Evolutionary conservation across 176 grass and related monocot species (phyloP).

Genomic region (Tillandsia leiboldiana): DNA sequence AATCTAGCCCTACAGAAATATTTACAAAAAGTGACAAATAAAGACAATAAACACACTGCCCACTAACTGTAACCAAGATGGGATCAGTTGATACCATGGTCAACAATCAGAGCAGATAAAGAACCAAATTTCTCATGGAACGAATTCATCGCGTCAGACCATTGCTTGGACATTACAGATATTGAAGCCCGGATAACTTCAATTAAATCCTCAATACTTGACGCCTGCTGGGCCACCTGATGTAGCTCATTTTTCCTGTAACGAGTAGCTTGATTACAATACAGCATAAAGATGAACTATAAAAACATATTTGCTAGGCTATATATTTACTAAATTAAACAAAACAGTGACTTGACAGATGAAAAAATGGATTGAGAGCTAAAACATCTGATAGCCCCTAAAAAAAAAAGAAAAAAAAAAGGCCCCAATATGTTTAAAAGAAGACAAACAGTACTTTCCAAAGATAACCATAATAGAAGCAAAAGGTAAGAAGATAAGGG

Average conservation of each 20-base stretch:
- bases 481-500: too few species aligned
- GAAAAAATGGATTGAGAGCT: neutral
- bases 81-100: constrained; percentile 53
- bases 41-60: constrained; percentile 2
- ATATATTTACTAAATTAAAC: neutral
- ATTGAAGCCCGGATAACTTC: constrained; percentile 73
- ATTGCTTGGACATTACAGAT: constrained; percentile 89
- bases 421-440: too few species aligned
- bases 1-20: constrained; percentile 50
- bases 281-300: neutral
- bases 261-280: constrained; percentile 5
- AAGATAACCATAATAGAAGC: too few species aligned
- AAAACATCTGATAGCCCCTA: too few species aligned
- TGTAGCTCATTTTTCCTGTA: constrained; percentile 93
- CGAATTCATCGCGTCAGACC: constrained; percentile 66
- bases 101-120: constrained; percentile 57
- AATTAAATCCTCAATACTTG: constrained; percentile 90
- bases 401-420: too few species aligned
- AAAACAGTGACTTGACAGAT: neutral
- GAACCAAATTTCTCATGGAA: constrained; percentile 75
- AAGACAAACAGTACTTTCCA: too few species aligned
- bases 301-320: neutral
- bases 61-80: constrained; percentile 12
- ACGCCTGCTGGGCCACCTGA: constrained; percentile 95
- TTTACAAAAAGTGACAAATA: constrained; percentile 8